A percentile compares a stretch with the other conserved stretches of the same genome.
Evolutionary conservation across 768 basidiomycete species (phyloP).

Genomic region (Leccinum olivaceopallidum): DNA sequence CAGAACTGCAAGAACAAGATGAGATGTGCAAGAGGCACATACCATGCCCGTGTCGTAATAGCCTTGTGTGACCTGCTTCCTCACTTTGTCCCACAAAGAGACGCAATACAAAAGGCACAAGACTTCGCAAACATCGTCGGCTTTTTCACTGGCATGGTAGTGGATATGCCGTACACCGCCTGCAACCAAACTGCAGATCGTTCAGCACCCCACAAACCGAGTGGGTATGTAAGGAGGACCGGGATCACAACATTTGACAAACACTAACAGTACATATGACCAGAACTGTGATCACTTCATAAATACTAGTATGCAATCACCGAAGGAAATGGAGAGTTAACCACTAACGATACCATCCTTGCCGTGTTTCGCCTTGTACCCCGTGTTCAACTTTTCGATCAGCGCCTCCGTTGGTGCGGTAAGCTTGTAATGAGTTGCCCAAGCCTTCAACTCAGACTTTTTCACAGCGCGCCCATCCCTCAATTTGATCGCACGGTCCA

Average conservation of each 20-base stretch:
- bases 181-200: too few relatives aligned
- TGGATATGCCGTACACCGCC: too few relatives aligned
- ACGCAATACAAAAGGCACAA: conserved; percentile 99
- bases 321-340: neutral
- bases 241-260: neutral
- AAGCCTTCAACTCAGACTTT: conserved; percentile 6
- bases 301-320: neutral
- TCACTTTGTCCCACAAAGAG: conserved; percentile 81
- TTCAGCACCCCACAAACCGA: neutral
- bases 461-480: conserved; percentile 6
- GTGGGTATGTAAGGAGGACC: too few relatives aligned
- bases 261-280: neutral
- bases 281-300: neutral
- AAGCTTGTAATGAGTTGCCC: conserved; percentile 5
- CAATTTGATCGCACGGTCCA: neutral
- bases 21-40: conserved; percentile 90
- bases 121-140: conserved; percentile 55
- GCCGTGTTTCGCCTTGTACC: conserved; percentile 2
- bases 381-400: neutral
- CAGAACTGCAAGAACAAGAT: conserved; percentile 92
- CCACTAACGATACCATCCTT: conserved; percentile 1
- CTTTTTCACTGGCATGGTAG: too few relatives aligned
- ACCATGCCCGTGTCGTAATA: conserved; percentile 42
- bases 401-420: neutral
- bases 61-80: neutral